Evolutionary conservation across 257 asterid species (phyloP), one percentile per base, ranked within the genome.

Genomic region (Nicotiana attenuata): DNA sequence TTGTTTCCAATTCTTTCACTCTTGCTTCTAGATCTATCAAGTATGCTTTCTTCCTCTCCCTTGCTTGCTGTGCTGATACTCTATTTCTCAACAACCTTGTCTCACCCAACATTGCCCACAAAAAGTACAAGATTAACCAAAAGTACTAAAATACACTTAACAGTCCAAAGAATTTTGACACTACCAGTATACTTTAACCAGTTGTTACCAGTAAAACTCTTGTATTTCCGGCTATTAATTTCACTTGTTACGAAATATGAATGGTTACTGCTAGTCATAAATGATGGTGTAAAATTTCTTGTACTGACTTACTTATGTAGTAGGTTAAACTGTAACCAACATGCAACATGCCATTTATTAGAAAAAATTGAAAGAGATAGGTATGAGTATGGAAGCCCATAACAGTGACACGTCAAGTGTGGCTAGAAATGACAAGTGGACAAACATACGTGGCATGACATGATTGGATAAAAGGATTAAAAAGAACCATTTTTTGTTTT

Each of bases 61-160:
- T 94, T 66, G 99, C 99, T 88, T 94, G 98, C 82, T 96, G 99
- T 35, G 99, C 99, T 13, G 99, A 96, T 26, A 96, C 99, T 93
- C 99, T 89, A 85, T 96, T 96, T 91, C 99, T 92, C 92, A 96
- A 81, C 93, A 96, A 91, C 93, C 99, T 94, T 84, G 22, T 13
- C 78, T 69, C 68, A 66, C 76, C 81, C 64, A 41, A 41, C 47
- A 41, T 41, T 41, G 47, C 67, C 11, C 22, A 55, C 77, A 38
- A 84, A 80, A 50, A 65, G 33, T 57, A 81, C 83, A 29, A 60
- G 14, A 16, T 28, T 33, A 55, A 20, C 63, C 61, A 56, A 59
- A 35, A 19, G 13, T 9, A 68, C 19, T 3, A 28, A 28, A 53
- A 19, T 38, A 38, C 47, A 38, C 47, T 35, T 7, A 5, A 38